Conservation (phyloP, 352 stramenopile genomes). For the Halophytophthora batemanensis region DNA sequence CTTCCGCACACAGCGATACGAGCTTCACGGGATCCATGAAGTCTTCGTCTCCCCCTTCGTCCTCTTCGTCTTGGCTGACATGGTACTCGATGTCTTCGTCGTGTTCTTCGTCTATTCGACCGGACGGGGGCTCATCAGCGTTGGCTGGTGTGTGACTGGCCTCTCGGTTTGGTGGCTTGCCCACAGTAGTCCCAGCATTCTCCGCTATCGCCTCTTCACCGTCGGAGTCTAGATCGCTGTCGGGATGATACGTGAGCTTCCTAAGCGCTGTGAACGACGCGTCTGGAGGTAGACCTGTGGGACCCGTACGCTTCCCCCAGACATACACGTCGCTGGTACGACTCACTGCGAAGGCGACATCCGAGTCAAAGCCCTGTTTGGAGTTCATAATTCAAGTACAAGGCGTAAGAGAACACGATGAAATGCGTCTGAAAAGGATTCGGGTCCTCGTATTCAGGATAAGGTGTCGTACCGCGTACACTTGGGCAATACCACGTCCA, state of each 20-base stretch:
- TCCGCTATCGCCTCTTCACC: slow-evolving; percentile 37
- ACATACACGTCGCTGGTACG: slow-evolving; percentile 74
- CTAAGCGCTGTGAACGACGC: slow-evolving; percentile 31
- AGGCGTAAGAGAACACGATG: background rate
- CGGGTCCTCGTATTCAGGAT: background rate
- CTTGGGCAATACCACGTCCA: slow-evolving; percentile 60
- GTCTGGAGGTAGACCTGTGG: slow-evolving; percentile 43
- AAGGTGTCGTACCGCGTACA: slow-evolving; percentile 57
- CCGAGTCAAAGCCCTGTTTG: slow-evolving; percentile 73
- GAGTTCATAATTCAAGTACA: background rate
- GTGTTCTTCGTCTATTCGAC: slow-evolving; percentile 11
- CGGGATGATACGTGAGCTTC: slow-evolving; percentile 40
- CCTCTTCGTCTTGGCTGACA: slow-evolving; percentile 16
- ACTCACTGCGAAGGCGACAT: slow-evolving; percentile 70
- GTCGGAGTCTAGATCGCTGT: slow-evolving; percentile 50
- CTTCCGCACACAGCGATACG: slow-evolving; percentile 56
- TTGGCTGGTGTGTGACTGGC: slow-evolving; percentile 5
- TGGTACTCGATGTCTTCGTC: slow-evolving; percentile 12
- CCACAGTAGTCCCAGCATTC: background rate
- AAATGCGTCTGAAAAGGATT: background rate
- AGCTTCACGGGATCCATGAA: slow-evolving; percentile 74
- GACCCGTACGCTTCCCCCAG: slow-evolving; percentile 66
- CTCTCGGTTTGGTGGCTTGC: slow-evolving; percentile 1
- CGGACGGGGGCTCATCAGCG: background rate
- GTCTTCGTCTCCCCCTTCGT: slow-evolving; percentile 56